Conservation (phyloP, 2,329 filamentous ascomycete species). For the Ambrosiella xylebori region DNA sequence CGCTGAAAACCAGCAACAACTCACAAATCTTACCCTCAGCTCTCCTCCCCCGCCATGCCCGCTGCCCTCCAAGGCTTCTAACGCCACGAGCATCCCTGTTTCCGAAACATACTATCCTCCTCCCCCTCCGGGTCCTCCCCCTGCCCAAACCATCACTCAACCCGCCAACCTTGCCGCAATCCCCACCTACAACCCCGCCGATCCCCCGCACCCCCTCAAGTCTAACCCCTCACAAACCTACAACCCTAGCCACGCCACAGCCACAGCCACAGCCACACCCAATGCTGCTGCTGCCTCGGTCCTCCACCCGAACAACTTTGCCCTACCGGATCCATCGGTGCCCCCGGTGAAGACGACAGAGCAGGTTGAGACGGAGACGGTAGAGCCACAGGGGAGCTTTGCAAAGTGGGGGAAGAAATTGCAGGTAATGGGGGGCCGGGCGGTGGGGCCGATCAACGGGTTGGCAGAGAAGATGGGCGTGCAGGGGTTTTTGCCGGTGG, state of each 20-base stretch:
- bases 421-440: conserved; percentile 13
- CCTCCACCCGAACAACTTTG: not conserved
- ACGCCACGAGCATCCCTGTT: not conserved
- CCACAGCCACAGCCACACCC: not conserved
- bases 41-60: conserved; percentile 9
- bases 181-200: conserved; percentile 3
- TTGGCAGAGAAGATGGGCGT: conserved; percentile 66
- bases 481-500: conserved; percentile 74
- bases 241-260: not conserved
- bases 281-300: not conserved
- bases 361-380: not conserved
- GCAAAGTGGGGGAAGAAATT: conserved; percentile 12
- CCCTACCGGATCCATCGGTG: not conserved
- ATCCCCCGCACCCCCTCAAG: conserved; percentile 1
- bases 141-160: not conserved
- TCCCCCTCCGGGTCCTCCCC: not conserved
- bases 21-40: conserved; percentile 8
- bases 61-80: conserved; percentile 7
- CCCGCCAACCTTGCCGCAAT: not conserved
- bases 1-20: not conserved
- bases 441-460: conserved; percentile 48
- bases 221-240: not conserved
- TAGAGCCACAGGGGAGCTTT: conserved; percentile 1
- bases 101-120: conserved; percentile 10
- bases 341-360: not conserved